phyloP scores from a whole-genome alignment of 2,329 filamentous ascomycete species.

The Scedosporium dehoogii region DNA sequence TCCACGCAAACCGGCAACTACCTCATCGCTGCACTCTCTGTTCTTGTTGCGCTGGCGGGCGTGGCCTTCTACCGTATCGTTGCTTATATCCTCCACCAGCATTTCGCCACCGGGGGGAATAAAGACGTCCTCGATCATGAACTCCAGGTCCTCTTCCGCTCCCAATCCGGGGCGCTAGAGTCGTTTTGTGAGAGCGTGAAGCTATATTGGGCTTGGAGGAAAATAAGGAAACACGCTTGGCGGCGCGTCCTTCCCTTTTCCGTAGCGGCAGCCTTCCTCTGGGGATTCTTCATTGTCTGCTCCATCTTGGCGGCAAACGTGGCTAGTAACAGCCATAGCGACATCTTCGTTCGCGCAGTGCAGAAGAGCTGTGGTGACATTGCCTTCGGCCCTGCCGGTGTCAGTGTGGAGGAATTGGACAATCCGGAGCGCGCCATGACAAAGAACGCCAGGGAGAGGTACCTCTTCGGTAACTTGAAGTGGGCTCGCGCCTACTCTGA shows the following conservation, averaged over 20 bases:
- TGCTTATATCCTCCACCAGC: neutral
- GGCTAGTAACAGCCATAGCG: neutral
- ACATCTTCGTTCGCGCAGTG: neutral
- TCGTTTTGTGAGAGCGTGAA: neutral
- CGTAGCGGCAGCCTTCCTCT: neutral
- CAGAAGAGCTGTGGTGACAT: neutral
- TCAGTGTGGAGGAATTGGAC: neutral
- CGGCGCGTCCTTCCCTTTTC: neutral
- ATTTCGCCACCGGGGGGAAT: neutral
- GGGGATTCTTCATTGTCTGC: neutral
- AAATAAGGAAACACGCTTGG: neutral
- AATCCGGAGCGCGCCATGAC: neutral
- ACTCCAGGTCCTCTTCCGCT: slow-evolving; percentile 1
- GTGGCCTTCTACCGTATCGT: neutral
- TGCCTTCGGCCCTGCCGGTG: neutral
- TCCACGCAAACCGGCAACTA: neutral
- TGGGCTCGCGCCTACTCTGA: neutral
- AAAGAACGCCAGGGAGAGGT: neutral
- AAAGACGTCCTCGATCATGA: neutral
- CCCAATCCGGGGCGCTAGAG: neutral
- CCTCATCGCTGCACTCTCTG: neutral
- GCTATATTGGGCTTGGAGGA: neutral
- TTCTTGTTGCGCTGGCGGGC: neutral
- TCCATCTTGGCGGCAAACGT: neutral
- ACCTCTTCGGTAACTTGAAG: neutral